A percentile compares a stretch with the other conserved stretches of the same genome.
phyloP scores from a whole-genome alignment of 164 flowering plant species.

The Nelumbo lutea region DNA sequence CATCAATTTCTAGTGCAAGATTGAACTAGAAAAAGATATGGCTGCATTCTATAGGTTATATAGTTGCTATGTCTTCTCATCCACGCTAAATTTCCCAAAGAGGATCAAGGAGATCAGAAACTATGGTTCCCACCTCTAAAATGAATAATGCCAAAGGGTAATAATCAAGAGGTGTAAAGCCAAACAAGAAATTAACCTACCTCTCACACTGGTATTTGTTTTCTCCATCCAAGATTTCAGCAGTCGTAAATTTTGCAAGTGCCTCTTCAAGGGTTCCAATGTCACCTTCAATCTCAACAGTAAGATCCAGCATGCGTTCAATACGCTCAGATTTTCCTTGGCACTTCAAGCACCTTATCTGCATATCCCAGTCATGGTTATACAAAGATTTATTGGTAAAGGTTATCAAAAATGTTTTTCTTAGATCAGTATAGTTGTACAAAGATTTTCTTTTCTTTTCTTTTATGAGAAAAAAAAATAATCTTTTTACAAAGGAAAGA shows the following conservation, averaged over 20 bases:
- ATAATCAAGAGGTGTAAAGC: background rate
- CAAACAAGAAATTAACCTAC: slow-evolving; percentile 26
- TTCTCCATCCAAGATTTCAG: slow-evolving; percentile 87
- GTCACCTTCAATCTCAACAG: slow-evolving; percentile 86
- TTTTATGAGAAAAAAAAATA: too few relatives aligned
- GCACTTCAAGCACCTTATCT: slow-evolving; percentile 89
- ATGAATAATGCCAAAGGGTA: background rate
- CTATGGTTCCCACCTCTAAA: background rate
- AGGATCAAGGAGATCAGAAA: background rate
- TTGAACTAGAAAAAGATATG: background rate
- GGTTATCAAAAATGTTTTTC: too few relatives aligned
- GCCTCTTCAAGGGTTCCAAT: slow-evolving; percentile 84
- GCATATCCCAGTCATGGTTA: slow-evolving; percentile 10
- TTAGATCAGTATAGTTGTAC: too few relatives aligned
- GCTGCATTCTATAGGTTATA: background rate
- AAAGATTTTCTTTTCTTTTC: too few relatives aligned
- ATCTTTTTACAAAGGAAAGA: too few relatives aligned
- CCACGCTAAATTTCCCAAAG: background rate
- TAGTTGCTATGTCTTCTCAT: background rate
- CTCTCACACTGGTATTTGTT: slow-evolving; percentile 87
- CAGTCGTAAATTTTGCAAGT: slow-evolving; percentile 53
- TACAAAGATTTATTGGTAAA: too few relatives aligned
- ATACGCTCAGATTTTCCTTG: slow-evolving; percentile 62
- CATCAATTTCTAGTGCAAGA: background rate
- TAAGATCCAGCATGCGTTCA: slow-evolving; percentile 92